A percentile compares a stretch with the other conserved stretches of the same genome.
Conservation (phyloP, 2,329 filamentous ascomycete species). For the Penicillium sp. region DNA sequence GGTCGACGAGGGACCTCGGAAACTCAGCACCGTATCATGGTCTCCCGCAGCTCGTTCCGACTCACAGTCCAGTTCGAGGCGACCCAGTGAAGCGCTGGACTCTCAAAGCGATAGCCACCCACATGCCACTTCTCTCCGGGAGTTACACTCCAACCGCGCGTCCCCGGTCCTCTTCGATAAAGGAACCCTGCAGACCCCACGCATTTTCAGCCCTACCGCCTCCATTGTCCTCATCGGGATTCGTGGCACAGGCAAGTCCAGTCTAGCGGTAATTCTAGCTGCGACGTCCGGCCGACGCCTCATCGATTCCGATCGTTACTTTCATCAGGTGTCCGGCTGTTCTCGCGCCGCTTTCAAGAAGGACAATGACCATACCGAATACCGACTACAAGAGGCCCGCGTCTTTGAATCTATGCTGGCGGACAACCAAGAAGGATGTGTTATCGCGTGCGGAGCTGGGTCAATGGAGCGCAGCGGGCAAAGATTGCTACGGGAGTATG, state of each 20-base stretch:
- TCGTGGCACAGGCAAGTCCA: conserved; percentile 73
- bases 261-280: conserved; percentile 72
- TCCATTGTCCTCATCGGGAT: conserved; percentile 74
- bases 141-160: conserved; percentile 29
- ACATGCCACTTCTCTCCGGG: conserved; percentile 20
- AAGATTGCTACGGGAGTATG: conserved; percentile 61
- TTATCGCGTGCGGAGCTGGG: conserved; percentile 70
- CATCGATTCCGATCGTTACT: conserved; percentile 68
- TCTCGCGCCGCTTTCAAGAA: conserved; percentile 65
- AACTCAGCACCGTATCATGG: conserved; percentile 4
- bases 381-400: conserved; percentile 63
- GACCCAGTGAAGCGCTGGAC: conserved; percentile 20
- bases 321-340: conserved; percentile 63
- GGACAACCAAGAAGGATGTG: conserved; percentile 59
- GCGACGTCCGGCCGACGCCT: conserved; percentile 68
- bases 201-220: conserved; percentile 58
- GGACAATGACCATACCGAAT: conserved; percentile 60
- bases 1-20: conserved; percentile 22
- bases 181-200: conserved; percentile 26
- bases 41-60: background rate
- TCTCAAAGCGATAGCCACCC: conserved; percentile 18
- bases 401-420: conserved; percentile 62
- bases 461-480: conserved; percentile 68
- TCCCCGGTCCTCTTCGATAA: conserved; percentile 30
- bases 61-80: conserved; percentile 11